Base-by-base conservation (phyloP, 441 rosid genomes). In the Erysimum cheiri region DNA sequence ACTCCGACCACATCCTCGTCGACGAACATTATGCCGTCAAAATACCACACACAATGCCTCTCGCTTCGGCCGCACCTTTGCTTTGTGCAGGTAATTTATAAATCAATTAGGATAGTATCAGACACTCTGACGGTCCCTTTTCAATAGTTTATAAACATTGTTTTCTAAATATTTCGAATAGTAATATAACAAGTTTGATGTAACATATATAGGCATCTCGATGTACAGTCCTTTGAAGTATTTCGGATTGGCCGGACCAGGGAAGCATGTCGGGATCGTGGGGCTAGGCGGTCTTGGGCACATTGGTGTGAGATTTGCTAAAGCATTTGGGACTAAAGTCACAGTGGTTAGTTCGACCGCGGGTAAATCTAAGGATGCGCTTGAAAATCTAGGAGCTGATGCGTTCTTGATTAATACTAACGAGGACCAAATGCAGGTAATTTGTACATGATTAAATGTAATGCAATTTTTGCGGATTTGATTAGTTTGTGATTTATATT, bases 231-330 rank as follows among this genome's bases (percentile, higher is more conserved):
- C 87, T n/a, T 66, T 85, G 74, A 85, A 77, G 70, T 83, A 77
- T 63, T 81, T 70, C 32, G 86, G 80, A 52, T 64, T 87, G 4
- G 75, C 77, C 0, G 78, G 81, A 69, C 76, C 82, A 2, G 86
- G 82, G 4, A 75, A 70, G 50, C 86, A 85, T 69, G 24, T 83
- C 0, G 88, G 87, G 5, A 74, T 87, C 32, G 88, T 83, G 4
- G 88, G 91, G 17, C 79, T 84, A 1, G 91, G 88, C 4, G 88
- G 91, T 47, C 85, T 86, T 8, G 91, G 91, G 19, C 91, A 87
- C 62, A 60, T 85, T 17, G 84, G 84, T 10, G 86, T 87, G 37
- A 85, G 70, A 56, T 87, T 87, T 64, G 91, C 86, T 8, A 85
- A 85, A 72, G 89, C 86, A 11, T 62, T 83, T 68, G 89, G 89